phyloP scores from a whole-genome alignment of 768 basidiomycete genomes.

The Rhizopogon roseolus region DNA sequence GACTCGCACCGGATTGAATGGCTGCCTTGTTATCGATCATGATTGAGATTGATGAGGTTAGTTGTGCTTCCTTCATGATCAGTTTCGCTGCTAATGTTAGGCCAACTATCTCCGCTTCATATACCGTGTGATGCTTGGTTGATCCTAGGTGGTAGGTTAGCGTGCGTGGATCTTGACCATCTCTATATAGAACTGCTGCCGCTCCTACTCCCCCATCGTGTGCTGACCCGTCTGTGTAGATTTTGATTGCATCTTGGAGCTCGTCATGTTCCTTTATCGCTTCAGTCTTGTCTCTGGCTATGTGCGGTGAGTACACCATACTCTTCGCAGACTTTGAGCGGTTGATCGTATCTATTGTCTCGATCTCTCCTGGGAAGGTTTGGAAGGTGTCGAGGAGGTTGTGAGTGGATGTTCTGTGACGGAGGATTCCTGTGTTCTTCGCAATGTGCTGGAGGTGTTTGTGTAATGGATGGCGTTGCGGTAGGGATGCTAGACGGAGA shows the following conservation, averaged over 20 bases:
- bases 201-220: background rate
- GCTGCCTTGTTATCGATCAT: conserved; percentile 8
- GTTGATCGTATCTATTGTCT: background rate
- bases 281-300: background rate
- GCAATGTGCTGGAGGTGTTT: background rate
- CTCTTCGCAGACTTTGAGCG: background rate
- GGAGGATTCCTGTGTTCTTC: background rate
- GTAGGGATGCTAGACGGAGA: conserved; percentile 7
- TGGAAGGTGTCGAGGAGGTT: conserved; percentile 4
- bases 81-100: conserved; percentile 7
- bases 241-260: background rate
- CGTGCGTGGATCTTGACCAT: background rate
- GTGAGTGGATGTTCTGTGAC: conserved; percentile 8
- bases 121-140: conserved; percentile 7
- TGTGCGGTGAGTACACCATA: background rate
- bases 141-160: conserved; percentile 2
- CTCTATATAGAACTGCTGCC: background rate
- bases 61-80: background rate
- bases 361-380: background rate
- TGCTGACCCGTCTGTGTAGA: background rate
- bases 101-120: conserved; percentile 12
- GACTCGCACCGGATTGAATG: background rate
- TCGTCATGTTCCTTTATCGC: background rate
- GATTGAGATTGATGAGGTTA: background rate
- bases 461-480: conserved; percentile 5